Base-by-base conservation (phyloP, 176 grass and related monocot species). In the Ensete ventricosum region DNA sequence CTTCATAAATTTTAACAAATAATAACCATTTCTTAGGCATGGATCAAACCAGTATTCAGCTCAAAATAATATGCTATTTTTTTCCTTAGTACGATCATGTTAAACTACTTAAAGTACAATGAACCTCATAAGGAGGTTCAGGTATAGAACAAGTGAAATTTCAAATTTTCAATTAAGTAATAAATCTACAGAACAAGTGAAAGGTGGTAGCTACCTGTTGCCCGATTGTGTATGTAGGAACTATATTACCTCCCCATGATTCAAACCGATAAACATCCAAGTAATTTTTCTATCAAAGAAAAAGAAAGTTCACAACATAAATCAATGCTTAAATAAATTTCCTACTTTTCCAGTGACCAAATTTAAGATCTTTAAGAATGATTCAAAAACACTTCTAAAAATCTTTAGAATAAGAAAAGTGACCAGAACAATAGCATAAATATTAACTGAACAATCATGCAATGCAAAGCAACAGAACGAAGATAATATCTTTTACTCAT, bases 251-350 rank as follows among this genome's bases (percentile, higher is more conserved):
- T 68, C 94, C 90, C 94, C 90, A 97, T 69, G 94, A 88, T 77
- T 97, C 94, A 84, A 91, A 97, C 67, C 82, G 84, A 89, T 97
- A 97, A 72, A 97, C 64, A 59, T 97, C 94, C 83, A 93, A 85
- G 78, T 97, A 97, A 77, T 97, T 93, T 91, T 93, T 97, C 94
- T 97, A 79, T 80, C 85, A 78, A 69, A 70, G 21, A 76, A 48
- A 83, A 64, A 29, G 71, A 77, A 78, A 79, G 21, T 51, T 80
- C 20, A 55, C 64, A 19, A 79, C 14, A 69, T 54, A 58, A 71
- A 69, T 54, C 68, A 73, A 68, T 8, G 50, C 11, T 65, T 62
- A 58, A 52, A 43, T 14, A 52, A 17, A 60, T 2, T 72, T 64
- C 14, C 49, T 50, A 76, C 6, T 34, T 80, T 65, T 66, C 76